phyloP scores from a whole-genome alignment of 2,329 filamentous ascomycete genomes.

The Penicillium sp. region DNA sequence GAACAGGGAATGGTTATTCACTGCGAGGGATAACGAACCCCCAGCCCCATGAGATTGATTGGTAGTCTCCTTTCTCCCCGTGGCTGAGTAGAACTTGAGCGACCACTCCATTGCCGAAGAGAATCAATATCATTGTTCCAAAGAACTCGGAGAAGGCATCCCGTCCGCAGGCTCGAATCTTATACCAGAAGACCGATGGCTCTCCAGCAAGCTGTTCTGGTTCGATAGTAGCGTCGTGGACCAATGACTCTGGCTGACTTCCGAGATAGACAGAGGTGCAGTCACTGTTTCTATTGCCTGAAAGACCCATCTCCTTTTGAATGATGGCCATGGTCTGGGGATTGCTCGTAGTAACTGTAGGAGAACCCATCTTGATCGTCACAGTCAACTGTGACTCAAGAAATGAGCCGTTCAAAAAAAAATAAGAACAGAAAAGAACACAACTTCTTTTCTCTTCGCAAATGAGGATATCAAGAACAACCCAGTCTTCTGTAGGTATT shows the following conservation, averaged over 20 bases:
- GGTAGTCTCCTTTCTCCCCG: slow-evolving; percentile 42
- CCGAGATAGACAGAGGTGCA: slow-evolving; percentile 15
- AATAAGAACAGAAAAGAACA: no score
- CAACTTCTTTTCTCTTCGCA: no score
- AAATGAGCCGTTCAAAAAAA: no score
- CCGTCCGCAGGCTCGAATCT: slow-evolving; percentile 46
- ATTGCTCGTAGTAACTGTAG: neutral
- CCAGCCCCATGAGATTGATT: slow-evolving; percentile 49
- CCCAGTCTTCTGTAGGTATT: no score
- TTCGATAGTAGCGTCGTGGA: slow-evolving; percentile 12
- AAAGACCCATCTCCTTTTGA: slow-evolving; percentile 11
- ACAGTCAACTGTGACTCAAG: neutral
- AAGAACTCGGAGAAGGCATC: slow-evolving; percentile 64
- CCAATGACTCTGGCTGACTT: slow-evolving; percentile 13
- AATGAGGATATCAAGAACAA: no score
- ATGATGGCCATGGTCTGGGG: slow-evolving; percentile 12
- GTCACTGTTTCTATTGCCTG: slow-evolving; percentile 12
- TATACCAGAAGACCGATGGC: slow-evolving; percentile 46
- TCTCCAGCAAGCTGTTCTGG: slow-evolving; percentile 2
- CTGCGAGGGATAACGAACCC: slow-evolving; percentile 29
- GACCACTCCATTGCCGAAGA: slow-evolving; percentile 66
- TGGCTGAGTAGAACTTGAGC: slow-evolving; percentile 60
- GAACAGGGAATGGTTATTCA: neutral
- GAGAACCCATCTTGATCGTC: slow-evolving; percentile 7
- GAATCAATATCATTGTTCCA: slow-evolving; percentile 60